These are phyloP conservation scores for Globisporangium spiculum DNA, from an alignment of 352 stramenopile genomes.

Conservation along the genomic window DNA sequence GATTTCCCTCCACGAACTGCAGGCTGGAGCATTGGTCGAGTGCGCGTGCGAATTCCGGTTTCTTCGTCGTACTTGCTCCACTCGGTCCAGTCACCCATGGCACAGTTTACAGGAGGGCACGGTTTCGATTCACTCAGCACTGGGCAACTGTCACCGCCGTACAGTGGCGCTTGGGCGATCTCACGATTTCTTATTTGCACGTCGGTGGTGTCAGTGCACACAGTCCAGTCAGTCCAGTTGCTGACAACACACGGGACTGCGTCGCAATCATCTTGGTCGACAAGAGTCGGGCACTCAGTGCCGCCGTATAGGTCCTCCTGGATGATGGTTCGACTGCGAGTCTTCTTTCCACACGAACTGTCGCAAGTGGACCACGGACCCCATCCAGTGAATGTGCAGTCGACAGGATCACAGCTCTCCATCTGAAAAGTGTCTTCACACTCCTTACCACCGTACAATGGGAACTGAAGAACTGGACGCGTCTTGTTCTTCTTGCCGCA, in stretches of 20 bases:
- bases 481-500: conserved; percentile 34
- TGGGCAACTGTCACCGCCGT: conserved; percentile 32
- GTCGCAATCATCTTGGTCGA: conserved; percentile 37
- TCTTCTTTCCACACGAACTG: conserved; percentile 28
- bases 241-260: conserved; percentile 38
- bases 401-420: conserved; percentile 47
- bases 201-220: conserved; percentile 41
- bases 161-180: conserved; percentile 31
- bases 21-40: conserved; percentile 24
- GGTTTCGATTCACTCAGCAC: conserved; percentile 23
- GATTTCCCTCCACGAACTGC: conserved; percentile 36
- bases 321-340: conserved; percentile 31
- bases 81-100: conserved; percentile 31
- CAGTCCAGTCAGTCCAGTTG: conserved; percentile 44
- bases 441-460: conserved; percentile 34
- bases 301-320: conserved; percentile 54
- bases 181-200: conserved; percentile 29
- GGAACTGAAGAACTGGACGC: conserved; percentile 29
- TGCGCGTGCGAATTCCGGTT: conserved; percentile 34
- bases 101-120: conserved; percentile 46
- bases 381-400: conserved; percentile 46
- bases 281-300: conserved; percentile 39
- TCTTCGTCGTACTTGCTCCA: conserved; percentile 42
- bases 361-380: conserved; percentile 28
- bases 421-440: conserved; percentile 32